Conservation (phyloP, 352 stramenopile genomes). For the Phytophthora sansomeana region DNA sequence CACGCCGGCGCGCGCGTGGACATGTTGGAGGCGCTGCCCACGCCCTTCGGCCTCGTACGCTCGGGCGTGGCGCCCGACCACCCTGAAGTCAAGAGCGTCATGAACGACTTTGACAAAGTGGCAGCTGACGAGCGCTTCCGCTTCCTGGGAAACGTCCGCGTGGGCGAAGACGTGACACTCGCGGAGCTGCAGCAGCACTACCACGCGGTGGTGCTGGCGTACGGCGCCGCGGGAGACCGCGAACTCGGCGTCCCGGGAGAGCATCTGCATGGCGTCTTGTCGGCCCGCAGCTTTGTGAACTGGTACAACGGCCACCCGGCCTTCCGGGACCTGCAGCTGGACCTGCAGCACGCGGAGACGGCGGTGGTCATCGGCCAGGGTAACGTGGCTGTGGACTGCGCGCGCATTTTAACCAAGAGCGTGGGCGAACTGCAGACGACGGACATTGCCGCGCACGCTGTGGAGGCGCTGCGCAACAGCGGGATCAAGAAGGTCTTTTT, state of each 20-base stretch:
- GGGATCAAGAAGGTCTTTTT: conserved; percentile 90
- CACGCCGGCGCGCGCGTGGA: conserved; percentile 70
- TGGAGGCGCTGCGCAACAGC: conserved; percentile 84
- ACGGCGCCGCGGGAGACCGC: conserved; percentile 94
- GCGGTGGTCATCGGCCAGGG: conserved; percentile 98
- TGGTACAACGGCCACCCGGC: conserved; percentile 99
- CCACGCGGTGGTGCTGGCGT: conserved; percentile 95
- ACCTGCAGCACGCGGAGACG: conserved; percentile 60
- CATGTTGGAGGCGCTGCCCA: conserved; percentile 95
- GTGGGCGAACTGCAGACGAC: conserved; percentile 89
- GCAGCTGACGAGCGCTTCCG: conserved; percentile 78
- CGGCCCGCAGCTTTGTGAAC: conserved; percentile 96
- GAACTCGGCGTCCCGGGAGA: conserved; percentile 91
- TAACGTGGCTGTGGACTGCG: conserved; percentile 98
- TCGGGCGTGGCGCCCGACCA: conserved; percentile 98
- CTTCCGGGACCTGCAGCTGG: conserved; percentile 86
- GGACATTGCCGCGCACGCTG: conserved; percentile 92
- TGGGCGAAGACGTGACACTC: conserved; percentile 91
- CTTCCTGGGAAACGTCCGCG: conserved; percentile 92
- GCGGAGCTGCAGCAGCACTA: conserved; percentile 91
- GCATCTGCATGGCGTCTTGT: conserved; percentile 76
- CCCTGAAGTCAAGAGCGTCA: conserved; percentile 98
- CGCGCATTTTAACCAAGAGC: conserved; percentile 94
- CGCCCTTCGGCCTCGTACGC: conserved; percentile 96
- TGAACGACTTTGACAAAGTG: conserved; percentile 96